Percentiles rank a stretch among this genome's conserved stretches.
Conservation (phyloP, 345 rosid species). For the Arabis alpina region DNA sequence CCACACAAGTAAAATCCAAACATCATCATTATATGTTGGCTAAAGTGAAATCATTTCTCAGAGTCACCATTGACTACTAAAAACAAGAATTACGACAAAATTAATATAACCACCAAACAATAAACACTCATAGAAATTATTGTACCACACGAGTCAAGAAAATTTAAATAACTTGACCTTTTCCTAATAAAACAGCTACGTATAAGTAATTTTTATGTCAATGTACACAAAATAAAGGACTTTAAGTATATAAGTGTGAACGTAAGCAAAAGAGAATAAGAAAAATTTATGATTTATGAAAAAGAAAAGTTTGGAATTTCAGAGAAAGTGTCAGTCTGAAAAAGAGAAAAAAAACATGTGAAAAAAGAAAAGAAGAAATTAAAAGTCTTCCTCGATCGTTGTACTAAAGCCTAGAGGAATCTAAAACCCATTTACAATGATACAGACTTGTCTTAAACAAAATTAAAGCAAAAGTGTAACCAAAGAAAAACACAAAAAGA, state of each 20-base stretch:
- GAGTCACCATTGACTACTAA: slow-evolving; percentile 30
- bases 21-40: slow-evolving; percentile 42
- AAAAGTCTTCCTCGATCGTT: slow-evolving; percentile 42
- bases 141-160: slow-evolving; percentile 24
- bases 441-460: slow-evolving; percentile 29
- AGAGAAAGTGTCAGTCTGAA: slow-evolving; percentile 41
- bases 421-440: slow-evolving; percentile 27
- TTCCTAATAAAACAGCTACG: too few species aligned
- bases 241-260: slow-evolving; percentile 21
- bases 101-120: not conserved
- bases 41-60: slow-evolving; percentile 31
- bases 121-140: slow-evolving; percentile 26
- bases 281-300: not conserved
- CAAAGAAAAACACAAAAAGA: slow-evolving; percentile 38
- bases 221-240: not conserved
- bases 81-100: slow-evolving; percentile 20
- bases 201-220: not conserved
- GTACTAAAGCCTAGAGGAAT: slow-evolving; percentile 40
- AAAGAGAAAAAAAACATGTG: slow-evolving; percentile 29
- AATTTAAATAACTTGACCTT: too few species aligned
- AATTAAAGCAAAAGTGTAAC: slow-evolving; percentile 31
- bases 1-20: slow-evolving; percentile 41
- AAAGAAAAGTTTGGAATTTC: slow-evolving; percentile 8
- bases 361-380: not conserved
- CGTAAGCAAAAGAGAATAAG: slow-evolving; percentile 9